phyloP scores from a whole-genome alignment of 2,329 filamentous ascomycete genomes.

The Neoascochyta sp. region DNA sequence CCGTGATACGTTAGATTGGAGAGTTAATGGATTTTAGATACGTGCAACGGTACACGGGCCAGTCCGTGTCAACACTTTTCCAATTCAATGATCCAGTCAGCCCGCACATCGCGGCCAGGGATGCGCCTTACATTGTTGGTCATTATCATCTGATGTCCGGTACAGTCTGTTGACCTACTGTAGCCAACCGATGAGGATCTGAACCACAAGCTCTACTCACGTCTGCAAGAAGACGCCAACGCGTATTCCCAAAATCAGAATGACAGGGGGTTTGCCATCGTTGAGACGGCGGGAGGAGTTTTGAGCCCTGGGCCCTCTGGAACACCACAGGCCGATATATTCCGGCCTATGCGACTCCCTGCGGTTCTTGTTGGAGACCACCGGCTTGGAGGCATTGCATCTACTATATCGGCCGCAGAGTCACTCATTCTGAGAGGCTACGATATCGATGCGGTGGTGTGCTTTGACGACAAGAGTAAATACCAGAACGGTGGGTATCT shows the following conservation, averaged over 20 bases:
- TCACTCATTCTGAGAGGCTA: slow-evolving; percentile 75
- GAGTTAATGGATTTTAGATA: slow-evolving; percentile 49
- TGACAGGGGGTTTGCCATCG: slow-evolving; percentile 48
- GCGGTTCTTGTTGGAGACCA: slow-evolving; percentile 72
- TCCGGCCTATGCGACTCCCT: slow-evolving; percentile 68
- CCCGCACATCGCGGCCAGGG: slow-evolving; percentile 67
- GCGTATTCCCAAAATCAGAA: slow-evolving; percentile 1
- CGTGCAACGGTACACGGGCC: slow-evolving; percentile 56
- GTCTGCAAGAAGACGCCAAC: slow-evolving; percentile 14
- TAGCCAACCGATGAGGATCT: slow-evolving; percentile 26
- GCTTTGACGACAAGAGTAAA: slow-evolving; percentile 61
- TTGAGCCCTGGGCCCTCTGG: slow-evolving; percentile 75
- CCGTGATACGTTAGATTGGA: not conserved
- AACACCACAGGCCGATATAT: slow-evolving; percentile 72
- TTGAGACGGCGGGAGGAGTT: slow-evolving; percentile 80
- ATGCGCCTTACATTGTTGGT: slow-evolving; percentile 17
- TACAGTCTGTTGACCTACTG: slow-evolving; percentile 5
- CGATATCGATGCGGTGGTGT: slow-evolving; percentile 65
- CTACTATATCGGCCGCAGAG: slow-evolving; percentile 76
- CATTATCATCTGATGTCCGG: not conserved
- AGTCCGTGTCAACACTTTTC: slow-evolving; percentile 59
- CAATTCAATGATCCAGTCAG: slow-evolving; percentile 73
- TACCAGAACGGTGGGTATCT: slow-evolving; percentile 70
- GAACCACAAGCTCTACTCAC: slow-evolving; percentile 13
- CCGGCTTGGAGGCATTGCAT: slow-evolving; percentile 73